Evolutionary conservation across 2,329 filamentous ascomycete species (phyloP), one percentile per base, ranked within the genome.

Genomic region (Stachybotrys chartarum): DNA sequence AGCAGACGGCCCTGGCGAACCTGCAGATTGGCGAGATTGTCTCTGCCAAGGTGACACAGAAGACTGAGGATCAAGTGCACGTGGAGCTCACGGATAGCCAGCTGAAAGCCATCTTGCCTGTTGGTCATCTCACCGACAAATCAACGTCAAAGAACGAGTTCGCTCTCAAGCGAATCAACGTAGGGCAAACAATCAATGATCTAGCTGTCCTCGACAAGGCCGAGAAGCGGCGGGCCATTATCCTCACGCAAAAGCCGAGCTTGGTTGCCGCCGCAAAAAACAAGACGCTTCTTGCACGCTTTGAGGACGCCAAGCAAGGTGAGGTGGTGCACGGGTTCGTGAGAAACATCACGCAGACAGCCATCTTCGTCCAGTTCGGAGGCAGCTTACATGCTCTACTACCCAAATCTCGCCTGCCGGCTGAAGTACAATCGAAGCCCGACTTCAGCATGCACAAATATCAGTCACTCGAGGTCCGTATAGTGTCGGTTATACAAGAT

Each of bases 191-290:
- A 30, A 74, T 99, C 50, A 82, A 85, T 17, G 86, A 94, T 53
- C 76, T 99, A n/a, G 77, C 95, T 44, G 84, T 97, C 14, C 74
- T 99, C n/a, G 85, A 91, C 63, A 96, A 96, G 70, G 82, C 91
- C 58, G 85, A 91, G 59, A 82, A 85, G 57, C 89, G 89, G 55
- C 85, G 86, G 51, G 82, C 88, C 46, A 83, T 97, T 55, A 81
- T 85, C 11, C 75, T 99, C 5, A 89, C 88, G 3, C 88, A 89
- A 70, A 97, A 97, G 72, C 85, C 89, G 42, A 91, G 86, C 64
- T 77, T 99, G 30, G 78, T 96, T 56, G 84, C 88, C 63, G 91
- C 88, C 53, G 81, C 86, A 52, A 86, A 88, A 68, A 78, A 87
- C 18, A 82, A 83, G n/a, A 83, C 80, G 54, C 78, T 97, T 12